phyloP scores from a whole-genome alignment of 495 filamentous ascomycete genomes.

The Aspergillus indologenus region DNA sequence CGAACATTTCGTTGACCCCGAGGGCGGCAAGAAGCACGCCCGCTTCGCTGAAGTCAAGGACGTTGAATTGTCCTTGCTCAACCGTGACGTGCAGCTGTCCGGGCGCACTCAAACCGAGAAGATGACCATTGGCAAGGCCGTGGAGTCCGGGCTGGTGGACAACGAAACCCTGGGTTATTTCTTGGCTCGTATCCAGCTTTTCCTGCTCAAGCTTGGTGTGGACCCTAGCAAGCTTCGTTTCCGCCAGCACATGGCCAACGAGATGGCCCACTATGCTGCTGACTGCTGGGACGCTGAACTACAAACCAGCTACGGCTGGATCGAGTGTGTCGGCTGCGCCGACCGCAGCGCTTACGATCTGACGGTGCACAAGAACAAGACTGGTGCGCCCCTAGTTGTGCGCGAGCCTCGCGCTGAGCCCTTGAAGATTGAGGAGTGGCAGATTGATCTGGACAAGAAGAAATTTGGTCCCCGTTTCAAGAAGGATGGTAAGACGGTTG shows the following conservation, averaged over 20 bases:
- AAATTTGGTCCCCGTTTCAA: conserved; percentile 78
- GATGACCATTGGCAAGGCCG: conserved; percentile 68
- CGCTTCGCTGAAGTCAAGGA: conserved; percentile 63
- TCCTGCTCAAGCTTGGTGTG: conserved; percentile 67
- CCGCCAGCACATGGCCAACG: conserved; percentile 79
- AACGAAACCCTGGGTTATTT: conserved; percentile 91
- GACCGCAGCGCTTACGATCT: conserved; percentile 80
- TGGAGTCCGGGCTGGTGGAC: conserved; percentile 65
- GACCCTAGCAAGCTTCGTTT: conserved; percentile 73
- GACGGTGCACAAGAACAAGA: conserved; percentile 75
- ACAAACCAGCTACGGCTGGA: conserved; percentile 76
- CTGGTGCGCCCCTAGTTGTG: conserved; percentile 70
- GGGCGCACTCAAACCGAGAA: conserved; percentile 59
- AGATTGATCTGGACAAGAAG: conserved; percentile 77
- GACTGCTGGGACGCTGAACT: conserved; percentile 88
- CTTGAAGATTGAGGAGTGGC: conserved; percentile 66
- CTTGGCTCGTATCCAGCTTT: conserved; percentile 71
- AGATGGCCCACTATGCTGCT: conserved; percentile 81
- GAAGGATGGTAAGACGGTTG: conserved; percentile 73
- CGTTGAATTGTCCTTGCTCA: conserved; percentile 61
- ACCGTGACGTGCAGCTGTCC: conserved; percentile 67
- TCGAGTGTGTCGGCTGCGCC: conserved; percentile 83
- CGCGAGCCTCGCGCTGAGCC: conserved; percentile 66
- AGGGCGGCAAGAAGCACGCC: conserved; percentile 66
- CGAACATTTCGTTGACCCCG: conserved; percentile 70